Evolutionary conservation across 2,329 filamentous ascomycete genomes (phyloP).

Genomic region (Sphaerulina populicola): DNA sequence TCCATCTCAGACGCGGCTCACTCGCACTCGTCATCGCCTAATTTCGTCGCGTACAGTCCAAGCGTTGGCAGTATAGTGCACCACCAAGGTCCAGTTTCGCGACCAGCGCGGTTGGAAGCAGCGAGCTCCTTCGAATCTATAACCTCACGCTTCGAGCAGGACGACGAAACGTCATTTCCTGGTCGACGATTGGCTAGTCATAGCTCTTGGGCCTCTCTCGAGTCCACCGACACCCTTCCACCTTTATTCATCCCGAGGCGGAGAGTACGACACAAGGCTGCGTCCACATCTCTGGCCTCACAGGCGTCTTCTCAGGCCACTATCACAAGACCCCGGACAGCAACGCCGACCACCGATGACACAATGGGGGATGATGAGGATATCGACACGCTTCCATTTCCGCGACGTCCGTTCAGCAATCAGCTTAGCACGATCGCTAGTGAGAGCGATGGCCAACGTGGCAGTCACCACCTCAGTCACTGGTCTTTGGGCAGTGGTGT

Average conservation of each 20-base stretch:
- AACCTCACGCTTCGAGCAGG: constrained; percentile 23
- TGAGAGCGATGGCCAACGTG: constrained; percentile 27
- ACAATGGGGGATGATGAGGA: constrained; percentile 25
- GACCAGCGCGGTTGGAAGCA: constrained; percentile 8
- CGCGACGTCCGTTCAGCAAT: constrained; percentile 27
- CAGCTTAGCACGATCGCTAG: constrained; percentile 34
- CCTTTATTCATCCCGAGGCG: constrained; percentile 31
- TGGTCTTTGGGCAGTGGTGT: constrained; percentile 31
- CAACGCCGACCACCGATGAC: constrained; percentile 8
- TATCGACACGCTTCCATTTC: constrained; percentile 27
- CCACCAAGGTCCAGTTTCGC: constrained; percentile 12
- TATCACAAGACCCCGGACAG: neutral
- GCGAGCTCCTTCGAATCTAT: constrained; percentile 30
- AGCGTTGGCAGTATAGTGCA: constrained; percentile 11
- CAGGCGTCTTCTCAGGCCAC: constrained; percentile 12
- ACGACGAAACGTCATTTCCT: constrained; percentile 16
- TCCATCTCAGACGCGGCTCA: constrained; percentile 19
- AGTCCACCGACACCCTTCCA: constrained; percentile 26
- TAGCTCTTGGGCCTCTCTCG: constrained; percentile 23
- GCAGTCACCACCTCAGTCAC: constrained; percentile 28
- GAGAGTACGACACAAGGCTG: constrained; percentile 23
- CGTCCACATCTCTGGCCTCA: constrained; percentile 20
- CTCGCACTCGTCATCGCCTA: constrained; percentile 25
- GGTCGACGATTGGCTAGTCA: constrained; percentile 19
- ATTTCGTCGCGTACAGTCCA: constrained; percentile 26